Evolutionary conservation across 257 asterid genomes (phyloP), one percentile per base, ranked within the genome.

Genomic region (Knoxia roxburghii): DNA sequence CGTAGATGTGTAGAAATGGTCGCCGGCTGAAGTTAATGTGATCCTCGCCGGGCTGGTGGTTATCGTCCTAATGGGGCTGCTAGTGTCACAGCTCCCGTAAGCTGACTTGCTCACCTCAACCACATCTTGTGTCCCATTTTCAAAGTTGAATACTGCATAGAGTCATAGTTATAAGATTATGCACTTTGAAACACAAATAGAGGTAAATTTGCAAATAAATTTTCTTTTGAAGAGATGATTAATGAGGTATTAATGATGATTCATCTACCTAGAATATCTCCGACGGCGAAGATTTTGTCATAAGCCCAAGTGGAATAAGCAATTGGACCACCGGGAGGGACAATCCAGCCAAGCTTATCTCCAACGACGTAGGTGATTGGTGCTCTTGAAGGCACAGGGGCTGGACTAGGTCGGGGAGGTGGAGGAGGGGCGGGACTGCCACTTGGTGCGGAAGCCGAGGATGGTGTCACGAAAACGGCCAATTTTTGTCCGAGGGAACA

Each of bases 131-230:
- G 55, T 51, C 35, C 74, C 77, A 4, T 58, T 77, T 1, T 50
- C 35, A 57, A 77, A 77, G 63, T 77, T 72, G 72, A 77, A 77
- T 5, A 56, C 81, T 76, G 72, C 26, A 55, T 6, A 41, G 7
- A 41, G 30, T 13, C n/a, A n/a, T n/a, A n/a, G n/a, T n/a, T n/a
- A n/a, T n/a, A n/a, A n/a, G n/a, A n/a, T n/a, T n/a, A n/a, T n/a
- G n/a, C n/a, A n/a, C n/a, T n/a, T n/a, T n/a, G n/a, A n/a, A n/a
- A n/a, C n/a, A n/a, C n/a, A n/a, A n/a, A n/a, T n/a, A n/a, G n/a
- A n/a, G n/a, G n/a, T n/a, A n/a, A n/a, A n/a, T n/a, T n/a, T n/a
- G n/a, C n/a, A n/a, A n/a, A n/a, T n/a, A n/a, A n/a, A n/a, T n/a
- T n/a, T n/a, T n/a, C n/a, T n/a, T n/a, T n/a, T n/a, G n/a, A n/a